These are phyloP conservation scores for Psilocybe tampanensis DNA, from an alignment of 768 basidiomycete genomes.

Conservation along the genomic window DNA sequence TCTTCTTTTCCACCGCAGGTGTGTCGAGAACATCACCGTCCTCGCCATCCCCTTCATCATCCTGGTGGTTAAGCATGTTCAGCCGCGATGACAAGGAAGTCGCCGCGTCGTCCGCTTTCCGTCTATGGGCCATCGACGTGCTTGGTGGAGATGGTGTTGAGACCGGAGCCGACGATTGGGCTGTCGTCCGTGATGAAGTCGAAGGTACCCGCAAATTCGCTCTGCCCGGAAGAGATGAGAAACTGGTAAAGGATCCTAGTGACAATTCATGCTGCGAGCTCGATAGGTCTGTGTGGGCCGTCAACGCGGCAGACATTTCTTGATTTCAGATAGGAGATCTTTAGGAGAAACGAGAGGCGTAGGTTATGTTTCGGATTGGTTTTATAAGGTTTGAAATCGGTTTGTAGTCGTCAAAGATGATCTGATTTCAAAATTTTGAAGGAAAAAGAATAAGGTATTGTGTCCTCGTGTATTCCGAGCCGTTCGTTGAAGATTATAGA, in stretches of 20 bases:
- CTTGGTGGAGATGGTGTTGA: slow-evolving; percentile 53
- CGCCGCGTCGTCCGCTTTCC: slow-evolving; percentile 39
- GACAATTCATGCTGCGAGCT: slow-evolving; percentile 60
- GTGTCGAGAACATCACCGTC: slow-evolving; percentile 50
- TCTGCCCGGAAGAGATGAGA: slow-evolving; percentile 51
- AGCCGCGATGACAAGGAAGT: slow-evolving; percentile 43
- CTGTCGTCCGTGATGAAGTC: slow-evolving; percentile 51
- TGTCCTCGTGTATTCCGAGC: no score
- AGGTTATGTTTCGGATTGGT: background rate
- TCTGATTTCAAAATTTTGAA: background rate
- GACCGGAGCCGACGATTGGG: slow-evolving; percentile 50
- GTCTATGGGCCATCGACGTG: slow-evolving; percentile 28
- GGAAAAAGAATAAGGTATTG: background rate
- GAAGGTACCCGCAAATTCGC: slow-evolving; percentile 46
- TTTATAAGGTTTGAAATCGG: background rate
- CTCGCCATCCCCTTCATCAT: slow-evolving; percentile 36
- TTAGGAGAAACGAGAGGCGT: background rate
- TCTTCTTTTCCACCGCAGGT: slow-evolving; percentile 51
- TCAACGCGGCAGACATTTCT: slow-evolving; percentile 15
- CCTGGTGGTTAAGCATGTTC: slow-evolving; percentile 31
- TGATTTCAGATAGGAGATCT: background rate
- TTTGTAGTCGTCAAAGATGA: background rate
- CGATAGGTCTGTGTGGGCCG: slow-evolving; percentile 15
- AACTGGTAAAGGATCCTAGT: slow-evolving; percentile 55
- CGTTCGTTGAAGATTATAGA: no score